These are phyloP conservation scores for Brassica nigra DNA, from an alignment of 345 rosid species.

Conservation along the genomic window DNA sequence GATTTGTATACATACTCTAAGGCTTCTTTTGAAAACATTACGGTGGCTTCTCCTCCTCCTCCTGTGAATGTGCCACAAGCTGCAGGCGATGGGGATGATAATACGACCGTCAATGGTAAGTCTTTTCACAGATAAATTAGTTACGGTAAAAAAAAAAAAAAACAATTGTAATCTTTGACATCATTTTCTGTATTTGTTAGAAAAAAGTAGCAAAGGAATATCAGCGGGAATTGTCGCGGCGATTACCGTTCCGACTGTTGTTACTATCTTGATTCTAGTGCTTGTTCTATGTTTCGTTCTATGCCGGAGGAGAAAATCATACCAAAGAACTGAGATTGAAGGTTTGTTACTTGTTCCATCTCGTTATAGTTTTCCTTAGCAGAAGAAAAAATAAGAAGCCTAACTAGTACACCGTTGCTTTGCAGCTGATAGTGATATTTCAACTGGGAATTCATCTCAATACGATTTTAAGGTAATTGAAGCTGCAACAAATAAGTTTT, in stretches of 20 bases:
- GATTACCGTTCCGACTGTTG: background rate
- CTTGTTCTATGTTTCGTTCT: background rate
- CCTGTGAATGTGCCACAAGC: background rate
- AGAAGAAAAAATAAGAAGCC: background rate
- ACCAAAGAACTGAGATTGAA: background rate
- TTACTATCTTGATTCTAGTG: background rate
- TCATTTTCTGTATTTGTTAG: background rate
- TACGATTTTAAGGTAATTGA: background rate
- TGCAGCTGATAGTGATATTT: background rate
- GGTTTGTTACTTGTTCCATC: background rate
- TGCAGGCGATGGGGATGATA: background rate
- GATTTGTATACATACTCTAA: background rate
- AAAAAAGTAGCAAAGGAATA: background rate
- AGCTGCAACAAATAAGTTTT: background rate
- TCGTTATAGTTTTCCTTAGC: background rate
- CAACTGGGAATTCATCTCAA: background rate
- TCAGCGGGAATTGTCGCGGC: background rate
- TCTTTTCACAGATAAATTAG: background rate
- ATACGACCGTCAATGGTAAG: background rate
- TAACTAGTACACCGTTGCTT: background rate
- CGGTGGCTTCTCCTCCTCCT: background rate
- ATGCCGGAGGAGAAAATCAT: constrained; percentile 4
- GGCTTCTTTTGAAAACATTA: background rate
- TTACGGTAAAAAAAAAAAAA: background rate
- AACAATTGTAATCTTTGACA: background rate